Base-by-base conservation (phyloP, 2,329 filamentous ascomycete genomes). In the Pseudogymnoascus sp. region DNA sequence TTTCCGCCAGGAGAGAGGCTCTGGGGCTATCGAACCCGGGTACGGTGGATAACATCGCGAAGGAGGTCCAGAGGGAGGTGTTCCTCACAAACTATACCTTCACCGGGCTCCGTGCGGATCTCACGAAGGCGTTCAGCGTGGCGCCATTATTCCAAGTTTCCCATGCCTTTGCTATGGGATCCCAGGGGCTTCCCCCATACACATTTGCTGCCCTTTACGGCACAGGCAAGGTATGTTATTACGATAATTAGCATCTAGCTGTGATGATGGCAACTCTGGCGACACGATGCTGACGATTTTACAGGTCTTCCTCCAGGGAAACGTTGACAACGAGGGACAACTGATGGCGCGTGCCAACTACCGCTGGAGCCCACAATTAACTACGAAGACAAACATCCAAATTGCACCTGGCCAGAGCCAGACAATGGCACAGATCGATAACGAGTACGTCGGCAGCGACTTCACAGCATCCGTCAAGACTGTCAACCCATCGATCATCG, bases 81-180 rank as follows among this genome's bases (percentile, higher is more conserved):
- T 88, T 97, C 74, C 85, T 97, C 71, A 94, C 88, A 78, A 96
- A 97, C 81, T 89, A 91, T 76, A 95, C 94, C 86, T 97, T 99
- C 81, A 89, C 90, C 47, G 94, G 94, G 71, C 84, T 99, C 75
- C 90, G 93, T 74, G 95, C 93, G 75, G 94, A 99, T 77, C 81
- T 97, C 74, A 97, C 92, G 74, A 97, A 97, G 82, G 87, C 91
- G 73, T 96, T 97, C 79, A 94, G 92, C 82, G 85, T 96, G 75
- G 85, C 87, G 62, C 94, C 94, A 63, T 80, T 97, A 68, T 99
- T 99, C 82, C 93, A 97, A 78, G 89, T 97, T 69, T 97, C 93
- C 67, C 94, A 99, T 79, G 90, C 94, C 70, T 94, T 99, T 75
- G 88, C 93, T 61, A 90, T 97, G 84, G 93, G 94, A 69, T 84